Evolutionary conservation across 148 eudicot species (phyloP).

Genomic region (Tetragonia tetragonoides): DNA sequence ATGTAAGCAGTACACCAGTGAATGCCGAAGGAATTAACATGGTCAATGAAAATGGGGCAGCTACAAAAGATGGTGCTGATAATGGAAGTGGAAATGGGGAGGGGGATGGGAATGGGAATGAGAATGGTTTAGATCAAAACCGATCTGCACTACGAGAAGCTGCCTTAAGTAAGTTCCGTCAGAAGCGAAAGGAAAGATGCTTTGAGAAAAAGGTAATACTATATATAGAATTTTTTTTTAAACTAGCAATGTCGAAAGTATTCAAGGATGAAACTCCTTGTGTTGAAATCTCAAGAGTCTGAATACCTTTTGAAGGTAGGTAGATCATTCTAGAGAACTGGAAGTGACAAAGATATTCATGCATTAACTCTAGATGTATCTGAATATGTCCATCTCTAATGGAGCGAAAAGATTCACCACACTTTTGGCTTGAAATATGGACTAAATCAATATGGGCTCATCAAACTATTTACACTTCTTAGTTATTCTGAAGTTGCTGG

Average conservation of each 20-base stretch:
- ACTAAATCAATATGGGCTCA: too few species aligned
- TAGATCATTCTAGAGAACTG: too few species aligned
- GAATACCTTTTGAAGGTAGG: too few species aligned
- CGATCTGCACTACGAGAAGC: conserved; percentile 50
- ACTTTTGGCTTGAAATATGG: too few species aligned
- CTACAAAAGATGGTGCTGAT: conserved; percentile 31
- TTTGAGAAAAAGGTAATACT: conserved; percentile 63
- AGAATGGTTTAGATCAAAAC: conserved; percentile 47
- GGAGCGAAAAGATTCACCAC: too few species aligned
- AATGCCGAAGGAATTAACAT: conserved; percentile 39
- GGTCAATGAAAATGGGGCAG: conserved; percentile 41
- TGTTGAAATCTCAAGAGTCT: too few species aligned
- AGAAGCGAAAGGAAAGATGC: conserved; percentile 71
- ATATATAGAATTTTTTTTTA: background rate
- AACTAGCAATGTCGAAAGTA: background rate
- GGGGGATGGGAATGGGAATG: conserved; percentile 43
- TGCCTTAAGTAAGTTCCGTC: conserved; percentile 55
- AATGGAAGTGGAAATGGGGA: conserved; percentile 33
- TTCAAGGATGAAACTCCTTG: too few species aligned
- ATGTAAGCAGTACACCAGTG: conserved; percentile 39
- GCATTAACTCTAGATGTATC: too few species aligned
- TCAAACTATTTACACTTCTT: too few species aligned
- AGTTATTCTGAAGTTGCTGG: too few species aligned
- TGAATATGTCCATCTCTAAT: too few species aligned
- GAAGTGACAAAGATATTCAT: too few species aligned